Evolutionary conservation across 306 rosid genomes (phyloP), one percentile per base, ranked within the genome.

Genomic region (Cucurbita argyrosperma): DNA sequence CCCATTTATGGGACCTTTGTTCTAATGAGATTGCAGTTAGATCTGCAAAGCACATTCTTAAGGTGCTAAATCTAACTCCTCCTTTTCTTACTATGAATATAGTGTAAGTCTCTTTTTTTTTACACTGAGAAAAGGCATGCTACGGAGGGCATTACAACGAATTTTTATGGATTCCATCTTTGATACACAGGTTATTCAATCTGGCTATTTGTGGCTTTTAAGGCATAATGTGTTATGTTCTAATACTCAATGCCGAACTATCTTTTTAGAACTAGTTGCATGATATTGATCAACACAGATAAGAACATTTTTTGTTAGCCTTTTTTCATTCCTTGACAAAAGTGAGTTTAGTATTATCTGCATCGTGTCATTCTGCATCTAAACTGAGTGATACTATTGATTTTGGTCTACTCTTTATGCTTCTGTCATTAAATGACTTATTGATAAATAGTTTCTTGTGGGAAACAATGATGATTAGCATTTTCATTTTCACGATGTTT

Each of bases 1-100:
- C 97, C 73, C 99, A 95, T 85, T 80, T 95, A 49, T 88, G 92
- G 97, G 96, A 95, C 86, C 91, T 95, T 63, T 95, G 96, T 78
- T 87, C 83, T 71, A 95, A 83, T 83, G 99, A 95, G 84, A 91
- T 95, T 83, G 88, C 90, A 58, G 97, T 88, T 72, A 88, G 99
- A 82, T 88, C 99, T 69, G 96, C 97, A 16, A 95, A 95, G 87
- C 99, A 95, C 85, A 80, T 88, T 66, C 81, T 95, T 66, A 95
- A 95, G 97, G 99, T 95, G 80, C 82, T 45, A 30, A 72, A 58
- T 62, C 50, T n/a, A 77, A 69, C 74, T 57, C 45, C 54, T 37
- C 67, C 80, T 43, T 49, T 13, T 19, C 67, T 19, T 16, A 12
- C 43, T 47, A 47, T 13, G 40, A 19, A 67, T 46, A 21, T 67